phyloP scores from a whole-genome alignment of 2,329 filamentous ascomycete species.

The Chaetomiaceae sp. region DNA sequence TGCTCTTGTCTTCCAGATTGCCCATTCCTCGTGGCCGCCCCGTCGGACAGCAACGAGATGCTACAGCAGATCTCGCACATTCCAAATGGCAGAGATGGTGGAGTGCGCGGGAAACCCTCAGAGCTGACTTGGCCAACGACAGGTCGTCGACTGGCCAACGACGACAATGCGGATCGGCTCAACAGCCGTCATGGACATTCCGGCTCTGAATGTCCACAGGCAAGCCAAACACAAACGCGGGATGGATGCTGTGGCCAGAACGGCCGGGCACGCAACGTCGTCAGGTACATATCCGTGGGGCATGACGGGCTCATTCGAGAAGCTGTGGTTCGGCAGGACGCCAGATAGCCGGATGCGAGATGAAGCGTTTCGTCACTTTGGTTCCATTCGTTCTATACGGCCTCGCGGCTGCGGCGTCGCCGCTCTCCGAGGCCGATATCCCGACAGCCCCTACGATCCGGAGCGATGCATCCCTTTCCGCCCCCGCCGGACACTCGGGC shows the following conservation, averaged over 20 bases:
- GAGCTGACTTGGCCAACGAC: neutral
- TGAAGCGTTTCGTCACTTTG: constrained; percentile 11
- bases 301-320: neutral
- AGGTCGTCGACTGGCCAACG: neutral
- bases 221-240: neutral
- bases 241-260: neutral
- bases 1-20: neutral
- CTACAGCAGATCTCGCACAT: neutral
- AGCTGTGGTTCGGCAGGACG: neutral
- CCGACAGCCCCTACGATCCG: neutral
- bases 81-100: neutral
- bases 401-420: constrained; percentile 6
- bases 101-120: neutral
- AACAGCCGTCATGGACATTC: constrained; percentile 1
- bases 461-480: neutral
- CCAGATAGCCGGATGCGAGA: constrained; percentile 8
- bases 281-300: constrained; percentile 11
- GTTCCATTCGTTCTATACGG: constrained; percentile 10
- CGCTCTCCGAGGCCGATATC: neutral
- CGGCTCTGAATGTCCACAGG: neutral
- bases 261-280: neutral
- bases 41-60: neutral
- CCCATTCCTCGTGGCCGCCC: neutral
- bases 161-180: neutral
- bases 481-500: neutral